phyloP scores from a whole-genome alignment of 176 grass and related monocot genomes.

The Hsuehochloa calcarea region DNA sequence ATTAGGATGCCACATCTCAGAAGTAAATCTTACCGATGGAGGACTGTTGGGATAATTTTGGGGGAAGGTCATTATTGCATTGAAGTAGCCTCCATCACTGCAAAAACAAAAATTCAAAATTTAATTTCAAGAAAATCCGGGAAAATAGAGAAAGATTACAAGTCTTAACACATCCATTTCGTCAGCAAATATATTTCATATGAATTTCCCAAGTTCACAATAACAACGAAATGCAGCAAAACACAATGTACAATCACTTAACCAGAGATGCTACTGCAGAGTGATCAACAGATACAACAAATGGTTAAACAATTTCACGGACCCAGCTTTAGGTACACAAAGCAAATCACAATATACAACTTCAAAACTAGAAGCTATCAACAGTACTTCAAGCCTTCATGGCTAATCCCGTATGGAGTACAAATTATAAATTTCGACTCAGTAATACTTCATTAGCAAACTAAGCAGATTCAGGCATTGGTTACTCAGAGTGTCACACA shows the following conservation, averaged over 20 bases:
- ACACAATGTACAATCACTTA: background rate
- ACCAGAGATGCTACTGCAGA: background rate
- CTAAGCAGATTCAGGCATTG: background rate
- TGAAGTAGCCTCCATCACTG: conserved; percentile 93
- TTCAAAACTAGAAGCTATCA: background rate
- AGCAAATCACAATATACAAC: background rate
- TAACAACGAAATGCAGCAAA: background rate
- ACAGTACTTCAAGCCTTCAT: background rate
- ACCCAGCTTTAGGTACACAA: background rate
- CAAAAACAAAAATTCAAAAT: conserved; percentile 8
- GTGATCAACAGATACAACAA: background rate
- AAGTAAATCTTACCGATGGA: conserved; percentile 86
- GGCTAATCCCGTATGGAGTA: background rate
- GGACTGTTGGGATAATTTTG: conserved; percentile 91
- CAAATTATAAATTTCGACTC: background rate
- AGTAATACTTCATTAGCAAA: background rate
- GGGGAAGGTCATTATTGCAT: conserved; percentile 85
- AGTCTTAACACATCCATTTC: background rate
- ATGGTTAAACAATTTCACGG: background rate
- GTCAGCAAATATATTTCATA: background rate
- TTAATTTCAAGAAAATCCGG: conserved; percentile 13
- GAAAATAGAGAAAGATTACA: conserved; percentile 3
- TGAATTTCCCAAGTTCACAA: background rate
- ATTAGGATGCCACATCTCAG: conserved; percentile 99
- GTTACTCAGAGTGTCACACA: background rate